phyloP scores from a whole-genome alignment of 495 filamentous ascomycete species.

The Neurospora sp. region DNA sequence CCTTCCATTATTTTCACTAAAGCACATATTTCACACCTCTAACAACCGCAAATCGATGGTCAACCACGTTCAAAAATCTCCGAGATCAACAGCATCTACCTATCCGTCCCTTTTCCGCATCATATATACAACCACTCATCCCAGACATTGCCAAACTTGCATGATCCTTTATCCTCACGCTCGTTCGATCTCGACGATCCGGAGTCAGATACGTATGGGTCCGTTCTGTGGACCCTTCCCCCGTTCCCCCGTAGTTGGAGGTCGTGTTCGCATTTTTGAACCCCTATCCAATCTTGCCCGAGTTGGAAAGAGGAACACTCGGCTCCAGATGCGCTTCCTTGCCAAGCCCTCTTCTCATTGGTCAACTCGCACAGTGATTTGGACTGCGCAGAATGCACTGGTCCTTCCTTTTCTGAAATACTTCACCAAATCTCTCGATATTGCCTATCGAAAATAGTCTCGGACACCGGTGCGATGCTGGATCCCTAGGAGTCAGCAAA shows the following conservation, averaged over 20 bases:
- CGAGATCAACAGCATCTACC: neutral
- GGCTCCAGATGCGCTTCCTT: neutral
- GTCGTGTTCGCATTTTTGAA: neutral
- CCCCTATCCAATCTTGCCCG: neutral
- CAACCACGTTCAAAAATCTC: neutral
- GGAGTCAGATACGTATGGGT: neutral
- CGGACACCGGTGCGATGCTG: too few relatives aligned
- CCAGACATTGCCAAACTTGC: neutral
- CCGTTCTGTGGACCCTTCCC: neutral
- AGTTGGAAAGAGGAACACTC: neutral
- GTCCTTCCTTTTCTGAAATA: too few relatives aligned
- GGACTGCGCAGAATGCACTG: too few relatives aligned
- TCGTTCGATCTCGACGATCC: neutral
- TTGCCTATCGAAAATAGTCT: too few relatives aligned
- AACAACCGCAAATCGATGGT: neutral
- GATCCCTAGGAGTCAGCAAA: too few relatives aligned
- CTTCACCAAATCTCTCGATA: too few relatives aligned
- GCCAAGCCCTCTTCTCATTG: too few relatives aligned
- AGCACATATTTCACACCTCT: neutral
- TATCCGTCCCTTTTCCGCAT: neutral
- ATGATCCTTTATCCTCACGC: neutral
- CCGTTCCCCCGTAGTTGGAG: neutral
- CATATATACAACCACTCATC: neutral
- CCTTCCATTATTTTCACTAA: neutral
- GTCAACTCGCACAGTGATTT: too few relatives aligned